phyloP scores from a whole-genome alignment of 2,329 filamentous ascomycete species.

The Mollisia scopiformis region DNA sequence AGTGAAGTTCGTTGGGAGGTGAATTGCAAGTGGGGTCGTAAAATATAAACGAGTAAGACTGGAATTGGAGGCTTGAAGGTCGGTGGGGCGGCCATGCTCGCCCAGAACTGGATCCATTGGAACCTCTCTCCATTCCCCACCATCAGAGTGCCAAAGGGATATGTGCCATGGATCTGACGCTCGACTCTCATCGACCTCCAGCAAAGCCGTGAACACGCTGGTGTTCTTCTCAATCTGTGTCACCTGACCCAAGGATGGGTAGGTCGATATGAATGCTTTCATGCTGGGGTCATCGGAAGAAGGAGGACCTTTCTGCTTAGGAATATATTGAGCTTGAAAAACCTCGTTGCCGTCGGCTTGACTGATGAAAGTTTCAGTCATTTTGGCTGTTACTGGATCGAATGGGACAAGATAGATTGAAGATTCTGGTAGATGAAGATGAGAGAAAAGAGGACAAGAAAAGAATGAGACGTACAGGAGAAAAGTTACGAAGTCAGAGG shows the following conservation, averaged over 20 bases:
- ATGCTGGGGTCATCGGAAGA: slow-evolving; percentile 48
- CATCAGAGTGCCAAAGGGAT: slow-evolving; percentile 71
- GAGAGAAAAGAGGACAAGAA: slow-evolving; percentile 1
- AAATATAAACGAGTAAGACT: slow-evolving; percentile 54
- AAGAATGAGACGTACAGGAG: slow-evolving; percentile 5
- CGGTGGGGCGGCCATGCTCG: slow-evolving; percentile 44
- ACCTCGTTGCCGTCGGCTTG: slow-evolving; percentile 36
- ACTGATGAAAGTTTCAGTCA: slow-evolving; percentile 29
- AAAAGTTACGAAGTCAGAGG: neutral
- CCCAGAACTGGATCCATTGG: slow-evolving; percentile 37
- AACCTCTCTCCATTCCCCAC: slow-evolving; percentile 58
- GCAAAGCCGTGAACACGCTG: slow-evolving; percentile 67
- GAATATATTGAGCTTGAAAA: slow-evolving; percentile 37
- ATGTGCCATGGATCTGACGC: slow-evolving; percentile 69
- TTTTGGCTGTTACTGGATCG: slow-evolving; percentile 14
- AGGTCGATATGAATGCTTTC: slow-evolving; percentile 57
- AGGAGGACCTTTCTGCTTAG: slow-evolving; percentile 33
- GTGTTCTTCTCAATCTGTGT: slow-evolving; percentile 57
- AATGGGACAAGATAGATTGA: neutral
- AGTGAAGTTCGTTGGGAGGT: slow-evolving; percentile 63
- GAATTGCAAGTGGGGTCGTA: slow-evolving; percentile 50
- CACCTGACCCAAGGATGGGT: slow-evolving; percentile 76
- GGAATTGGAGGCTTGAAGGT: slow-evolving; percentile 48
- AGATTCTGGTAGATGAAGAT: neutral
- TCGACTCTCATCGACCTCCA: slow-evolving; percentile 64